Conservation (phyloP, 805 yeast genomes). For the Lachancea dasiensis region DNA sequence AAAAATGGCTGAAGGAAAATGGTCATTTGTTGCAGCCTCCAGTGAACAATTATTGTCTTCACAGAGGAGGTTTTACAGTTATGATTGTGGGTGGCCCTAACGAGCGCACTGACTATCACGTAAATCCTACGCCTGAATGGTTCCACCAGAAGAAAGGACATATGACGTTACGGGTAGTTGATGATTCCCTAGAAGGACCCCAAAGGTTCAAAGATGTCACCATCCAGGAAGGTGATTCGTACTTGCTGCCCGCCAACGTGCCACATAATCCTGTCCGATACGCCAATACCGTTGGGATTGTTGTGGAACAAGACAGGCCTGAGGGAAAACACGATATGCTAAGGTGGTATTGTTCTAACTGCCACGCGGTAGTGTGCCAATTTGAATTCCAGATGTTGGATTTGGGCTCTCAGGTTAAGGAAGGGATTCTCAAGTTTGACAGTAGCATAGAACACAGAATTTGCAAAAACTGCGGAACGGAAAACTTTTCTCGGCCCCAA, state of each 20-base stretch:
- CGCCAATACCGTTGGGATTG: constrained; percentile 81
- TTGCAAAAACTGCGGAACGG: constrained; percentile 67
- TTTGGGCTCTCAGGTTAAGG: constrained; percentile 86
- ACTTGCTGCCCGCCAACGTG: constrained; percentile 71
- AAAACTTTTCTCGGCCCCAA: constrained; percentile 62
- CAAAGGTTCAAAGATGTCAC: constrained; percentile 69
- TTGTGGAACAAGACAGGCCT: constrained; percentile 89
- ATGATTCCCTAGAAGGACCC: constrained; percentile 35
- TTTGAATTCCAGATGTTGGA: constrained; percentile 68
- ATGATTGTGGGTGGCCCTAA: constrained; percentile 98
- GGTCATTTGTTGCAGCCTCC: constrained; percentile 78
- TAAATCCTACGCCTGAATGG: constrained; percentile 93
- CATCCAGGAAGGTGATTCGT: constrained; percentile 84
- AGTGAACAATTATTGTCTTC: constrained; percentile 84
- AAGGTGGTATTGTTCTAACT: constrained; percentile 81
- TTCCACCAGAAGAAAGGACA: constrained; percentile 82
- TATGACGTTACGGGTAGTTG: constrained; percentile 81
- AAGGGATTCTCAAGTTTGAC: constrained; percentile 69
- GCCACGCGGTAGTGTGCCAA: constrained; percentile 62
- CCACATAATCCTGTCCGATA: constrained; percentile 91
- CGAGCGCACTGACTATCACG: constrained; percentile 87
- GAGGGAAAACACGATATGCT: constrained; percentile 59
- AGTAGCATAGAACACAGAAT: constrained; percentile 56
- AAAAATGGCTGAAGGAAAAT: constrained; percentile 77
- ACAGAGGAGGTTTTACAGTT: constrained; percentile 86